Percentiles rank a stretch among this genome's conserved stretches.
Conservation (phyloP, 345 rosid species). For the Dipteronia dyeriana region DNA sequence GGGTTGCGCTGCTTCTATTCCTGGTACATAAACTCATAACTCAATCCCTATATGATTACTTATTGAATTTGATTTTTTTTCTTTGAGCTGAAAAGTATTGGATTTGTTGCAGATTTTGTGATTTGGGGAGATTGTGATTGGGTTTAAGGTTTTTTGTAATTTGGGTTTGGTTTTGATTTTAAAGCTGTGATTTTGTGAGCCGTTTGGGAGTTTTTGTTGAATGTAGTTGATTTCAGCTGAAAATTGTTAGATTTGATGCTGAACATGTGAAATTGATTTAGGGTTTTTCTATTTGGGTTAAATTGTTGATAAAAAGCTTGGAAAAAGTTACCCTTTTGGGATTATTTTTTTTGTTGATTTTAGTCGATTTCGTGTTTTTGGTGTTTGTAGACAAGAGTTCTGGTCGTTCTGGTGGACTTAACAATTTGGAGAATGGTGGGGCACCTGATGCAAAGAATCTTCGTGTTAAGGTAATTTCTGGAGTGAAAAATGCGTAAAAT, state of each 20-base stretch:
- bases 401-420: constrained; percentile 61
- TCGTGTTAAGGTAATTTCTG: constrained; percentile 72
- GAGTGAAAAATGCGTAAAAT: no score
- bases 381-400: constrained; percentile 61
- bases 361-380: constrained; percentile 16
- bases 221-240: neutral
- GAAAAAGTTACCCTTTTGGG: constrained; percentile 22
- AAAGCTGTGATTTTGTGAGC: constrained; percentile 20
- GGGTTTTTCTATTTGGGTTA: constrained; percentile 6
- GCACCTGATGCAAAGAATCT: constrained; percentile 67
- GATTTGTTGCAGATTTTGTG: neutral
- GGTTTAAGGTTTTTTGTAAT: neutral
- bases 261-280: constrained; percentile 6
- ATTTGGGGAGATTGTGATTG: constrained; percentile 1
- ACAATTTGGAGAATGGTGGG: constrained; percentile 46
- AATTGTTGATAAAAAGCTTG: constrained; percentile 18
- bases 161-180: constrained; percentile 14
- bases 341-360: constrained; percentile 17
- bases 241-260: neutral
- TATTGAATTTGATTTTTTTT: neutral
- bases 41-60: neutral
- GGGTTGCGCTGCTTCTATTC: constrained; percentile 95
- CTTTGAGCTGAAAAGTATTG: neutral
- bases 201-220: constrained; percentile 18
- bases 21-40: constrained; percentile 42